Percentiles rank a stretch among this genome's conserved stretches.
Evolutionary conservation across 2,329 filamentous ascomycete species (phyloP).

Genomic region (Blastomyces silverae): DNA sequence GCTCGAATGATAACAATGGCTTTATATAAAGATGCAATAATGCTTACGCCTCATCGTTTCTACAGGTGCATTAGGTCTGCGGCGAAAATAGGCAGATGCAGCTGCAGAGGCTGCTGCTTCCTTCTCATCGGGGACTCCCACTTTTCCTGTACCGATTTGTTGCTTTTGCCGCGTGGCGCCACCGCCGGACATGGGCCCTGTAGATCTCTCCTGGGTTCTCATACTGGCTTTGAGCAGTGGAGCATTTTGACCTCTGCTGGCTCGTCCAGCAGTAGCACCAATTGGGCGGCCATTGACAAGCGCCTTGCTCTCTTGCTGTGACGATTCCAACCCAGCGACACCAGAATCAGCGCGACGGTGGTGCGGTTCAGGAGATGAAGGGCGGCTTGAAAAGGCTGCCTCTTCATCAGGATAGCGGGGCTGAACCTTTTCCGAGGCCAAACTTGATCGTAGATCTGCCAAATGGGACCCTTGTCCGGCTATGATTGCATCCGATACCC

Average conservation of each 20-base stretch:
- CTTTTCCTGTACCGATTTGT: not conserved
- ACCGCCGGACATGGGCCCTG: not conserved
- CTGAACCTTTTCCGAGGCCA: not conserved
- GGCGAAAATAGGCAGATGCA: constrained; percentile 17
- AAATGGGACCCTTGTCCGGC: constrained; percentile 11
- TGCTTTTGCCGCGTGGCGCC: not conserved
- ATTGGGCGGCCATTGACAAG: constrained; percentile 36
- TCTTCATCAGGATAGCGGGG: constrained; percentile 1
- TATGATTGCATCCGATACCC: constrained; percentile 4
- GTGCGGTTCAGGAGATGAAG: not conserved
- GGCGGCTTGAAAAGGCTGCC: not conserved
- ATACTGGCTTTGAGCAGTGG: not conserved
- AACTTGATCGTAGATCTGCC: constrained; percentile 21
- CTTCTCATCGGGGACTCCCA: constrained; percentile 14
- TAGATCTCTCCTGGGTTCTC: not conserved
- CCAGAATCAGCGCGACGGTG: constrained; percentile 9
- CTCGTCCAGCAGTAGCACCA: not conserved
- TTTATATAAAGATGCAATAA: not conserved
- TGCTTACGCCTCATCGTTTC: constrained; percentile 2
- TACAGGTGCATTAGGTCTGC: constrained; percentile 5
- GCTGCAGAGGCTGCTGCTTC: constrained; percentile 17
- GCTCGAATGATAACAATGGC: not conserved
- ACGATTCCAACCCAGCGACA: constrained; percentile 2
- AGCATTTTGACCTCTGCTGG: no score
- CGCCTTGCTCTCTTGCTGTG: not conserved